phyloP scores from a whole-genome alignment of 495 filamentous ascomycete genomes.

The Astrocystis sublimbata region DNA sequence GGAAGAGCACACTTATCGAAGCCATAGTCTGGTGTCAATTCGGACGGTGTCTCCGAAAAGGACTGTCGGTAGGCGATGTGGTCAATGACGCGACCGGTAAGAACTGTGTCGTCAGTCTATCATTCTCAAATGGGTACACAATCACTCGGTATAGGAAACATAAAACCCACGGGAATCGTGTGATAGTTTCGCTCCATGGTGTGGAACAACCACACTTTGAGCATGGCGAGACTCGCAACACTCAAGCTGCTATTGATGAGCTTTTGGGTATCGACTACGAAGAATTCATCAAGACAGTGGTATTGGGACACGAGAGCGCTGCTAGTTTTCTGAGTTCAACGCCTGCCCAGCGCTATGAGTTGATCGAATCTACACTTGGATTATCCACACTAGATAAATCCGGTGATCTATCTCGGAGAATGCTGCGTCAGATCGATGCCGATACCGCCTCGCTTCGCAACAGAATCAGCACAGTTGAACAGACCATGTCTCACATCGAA shows the following conservation, averaged over 20 bases:
- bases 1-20: slow-evolving; percentile 37
- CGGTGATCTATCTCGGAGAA: slow-evolving; percentile 23
- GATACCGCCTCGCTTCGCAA: slow-evolving; percentile 10
- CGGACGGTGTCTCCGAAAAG: slow-evolving; percentile 32
- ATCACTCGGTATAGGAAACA: slow-evolving; percentile 33
- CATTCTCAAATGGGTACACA: slow-evolving; percentile 35
- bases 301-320: slow-evolving; percentile 36
- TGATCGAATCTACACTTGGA: slow-evolving; percentile 34
- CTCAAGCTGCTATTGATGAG: slow-evolving; percentile 33
- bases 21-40: slow-evolving; percentile 42
- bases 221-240: slow-evolving; percentile 20
- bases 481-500: not conserved
- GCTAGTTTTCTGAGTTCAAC: slow-evolving; percentile 35
- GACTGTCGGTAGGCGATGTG: slow-evolving; percentile 30
- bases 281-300: slow-evolving; percentile 33
- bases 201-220: slow-evolving; percentile 32
- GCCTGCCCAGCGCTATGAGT: slow-evolving; percentile 24
- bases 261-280: slow-evolving; percentile 36
- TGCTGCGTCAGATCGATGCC: slow-evolving; percentile 26
- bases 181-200: slow-evolving; percentile 30
- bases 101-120: slow-evolving; percentile 29
- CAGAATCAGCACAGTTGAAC: not conserved
- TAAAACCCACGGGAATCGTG: slow-evolving; percentile 20
- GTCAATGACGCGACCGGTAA: slow-evolving; percentile 34
- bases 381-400: slow-evolving; percentile 31